A percentile compares a stretch with the other conserved stretches of the same genome.
These are phyloP conservation scores for Orbilia blumenaviensis DNA, from an alignment of 2,329 filamentous ascomycete species.

Conservation along the genomic window DNA sequence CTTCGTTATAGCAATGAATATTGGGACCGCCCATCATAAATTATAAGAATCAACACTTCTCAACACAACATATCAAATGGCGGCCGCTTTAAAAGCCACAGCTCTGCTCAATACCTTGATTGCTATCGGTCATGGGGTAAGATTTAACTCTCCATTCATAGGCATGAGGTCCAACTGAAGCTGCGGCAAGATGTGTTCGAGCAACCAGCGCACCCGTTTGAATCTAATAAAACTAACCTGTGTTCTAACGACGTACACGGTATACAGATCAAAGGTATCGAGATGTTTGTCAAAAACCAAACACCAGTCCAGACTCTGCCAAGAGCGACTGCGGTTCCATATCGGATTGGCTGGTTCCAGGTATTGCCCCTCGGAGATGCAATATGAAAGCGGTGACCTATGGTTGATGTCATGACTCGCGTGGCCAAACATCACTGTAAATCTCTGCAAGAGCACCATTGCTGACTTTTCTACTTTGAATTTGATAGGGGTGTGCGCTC, in stretches of 20 bases:
- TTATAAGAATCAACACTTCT: neutral
- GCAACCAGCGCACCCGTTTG: too few species aligned
- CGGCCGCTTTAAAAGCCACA: constrained; percentile 15
- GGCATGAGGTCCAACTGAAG: too few species aligned
- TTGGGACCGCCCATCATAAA: neutral
- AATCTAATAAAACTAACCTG: neutral
- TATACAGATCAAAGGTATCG: constrained; percentile 20
- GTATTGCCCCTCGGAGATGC: too few species aligned
- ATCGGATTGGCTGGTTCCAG: constrained; percentile 39
- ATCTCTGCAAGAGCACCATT: too few species aligned
- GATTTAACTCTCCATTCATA: neutral
- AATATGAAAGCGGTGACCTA: too few species aligned
- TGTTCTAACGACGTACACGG: neutral
- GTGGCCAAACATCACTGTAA: too few species aligned
- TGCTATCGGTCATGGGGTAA: constrained; percentile 30
- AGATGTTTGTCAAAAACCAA: constrained; percentile 16
- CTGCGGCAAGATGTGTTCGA: too few species aligned
- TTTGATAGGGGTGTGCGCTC: constrained; percentile 20
- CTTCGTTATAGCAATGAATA: too few species aligned
- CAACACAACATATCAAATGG: neutral
- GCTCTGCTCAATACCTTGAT: constrained; percentile 30
- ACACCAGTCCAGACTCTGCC: constrained; percentile 12
- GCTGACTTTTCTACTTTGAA: too few species aligned
- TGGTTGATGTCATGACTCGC: too few species aligned
- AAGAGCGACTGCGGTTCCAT: constrained; percentile 18